These are phyloP conservation scores for Thalassiosira hispida DNA, from an alignment of 352 stramenopile species.

Conservation along the genomic window DNA sequence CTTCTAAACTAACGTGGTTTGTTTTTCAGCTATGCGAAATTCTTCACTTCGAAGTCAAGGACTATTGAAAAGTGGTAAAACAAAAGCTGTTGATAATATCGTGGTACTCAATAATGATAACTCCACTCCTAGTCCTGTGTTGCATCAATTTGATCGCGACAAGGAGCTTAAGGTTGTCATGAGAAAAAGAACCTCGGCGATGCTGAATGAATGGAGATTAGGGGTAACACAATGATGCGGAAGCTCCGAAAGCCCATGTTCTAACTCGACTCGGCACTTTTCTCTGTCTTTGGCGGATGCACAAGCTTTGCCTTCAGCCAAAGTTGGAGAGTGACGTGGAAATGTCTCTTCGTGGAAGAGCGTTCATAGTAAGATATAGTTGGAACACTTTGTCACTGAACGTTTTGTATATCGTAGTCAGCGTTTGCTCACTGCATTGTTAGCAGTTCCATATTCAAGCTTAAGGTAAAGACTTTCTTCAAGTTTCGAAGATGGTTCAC, in stretches of 20 bases:
- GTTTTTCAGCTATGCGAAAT: slow-evolving; percentile 56
- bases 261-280: slow-evolving; percentile 26
- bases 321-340: too few species aligned
- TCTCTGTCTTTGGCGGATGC: slow-evolving; percentile 3
- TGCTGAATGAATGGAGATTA: too few species aligned
- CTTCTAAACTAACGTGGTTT: too few species aligned
- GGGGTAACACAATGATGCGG: background rate
- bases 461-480: too few species aligned
- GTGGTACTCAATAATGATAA: slow-evolving; percentile 63
- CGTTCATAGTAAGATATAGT: slow-evolving; percentile 18
- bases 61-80: background rate
- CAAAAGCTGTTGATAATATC: slow-evolving; percentile 32
- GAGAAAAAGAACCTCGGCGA: slow-evolving; percentile 3
- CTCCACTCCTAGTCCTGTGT: slow-evolving; percentile 41
- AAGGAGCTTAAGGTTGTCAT: slow-evolving; percentile 36
- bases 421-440: background rate
- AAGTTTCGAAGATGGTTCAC: too few species aligned
- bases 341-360: slow-evolving; percentile 27
- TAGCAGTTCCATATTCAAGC: too few species aligned
- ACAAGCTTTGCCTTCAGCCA: slow-evolving; percentile 8
- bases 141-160: slow-evolving; percentile 77
- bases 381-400: background rate
- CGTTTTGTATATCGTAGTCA: background rate
- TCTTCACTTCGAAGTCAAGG: slow-evolving; percentile 20
- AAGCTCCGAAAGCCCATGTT: slow-evolving; percentile 13